Conservation (phyloP, 1,139 yeast genomes). For the Debaryomyces nepalensis region DNA sequence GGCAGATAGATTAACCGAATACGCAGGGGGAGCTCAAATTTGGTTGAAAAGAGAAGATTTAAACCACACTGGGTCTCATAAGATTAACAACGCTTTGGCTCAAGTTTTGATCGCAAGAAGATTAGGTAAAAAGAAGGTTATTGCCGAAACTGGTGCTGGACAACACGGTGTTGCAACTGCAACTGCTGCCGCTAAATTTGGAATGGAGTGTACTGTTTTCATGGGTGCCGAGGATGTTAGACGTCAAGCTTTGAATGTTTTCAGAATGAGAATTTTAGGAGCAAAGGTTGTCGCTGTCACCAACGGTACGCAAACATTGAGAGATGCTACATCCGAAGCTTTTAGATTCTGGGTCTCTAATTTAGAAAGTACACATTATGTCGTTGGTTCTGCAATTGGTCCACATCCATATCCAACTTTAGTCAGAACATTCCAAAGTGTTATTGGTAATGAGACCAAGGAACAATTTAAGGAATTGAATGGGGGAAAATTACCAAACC, state of each 20-base stretch:
- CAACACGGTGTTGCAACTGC: conserved; percentile 99
- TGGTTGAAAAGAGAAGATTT: conserved; percentile 98
- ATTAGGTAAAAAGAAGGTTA: conserved; percentile 85
- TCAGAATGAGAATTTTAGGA: conserved; percentile 95
- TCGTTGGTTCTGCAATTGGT: conserved; percentile 98
- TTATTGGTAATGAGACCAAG: conserved; percentile 93
- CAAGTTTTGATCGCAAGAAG: conserved; percentile 92
- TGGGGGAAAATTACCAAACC: conserved; percentile 84
- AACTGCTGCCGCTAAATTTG: conserved; percentile 98
- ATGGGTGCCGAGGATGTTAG: conserved; percentile 99
- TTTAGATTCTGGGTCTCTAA: conserved; percentile 94
- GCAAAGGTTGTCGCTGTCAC: conserved; percentile 93
- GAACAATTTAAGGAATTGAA: conserved; percentile 82
- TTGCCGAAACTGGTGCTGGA: conserved; percentile 99
- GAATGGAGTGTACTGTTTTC: conserved; percentile 90
- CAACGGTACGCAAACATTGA: conserved; percentile 91
- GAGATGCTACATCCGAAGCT: conserved; percentile 98
- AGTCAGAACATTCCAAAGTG: conserved; percentile 97
- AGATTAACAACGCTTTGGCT: conserved; percentile 94
- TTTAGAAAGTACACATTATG: conserved; percentile 83
- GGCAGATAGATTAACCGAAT: conserved; percentile 87
- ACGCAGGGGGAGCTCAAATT: conserved; percentile 95
- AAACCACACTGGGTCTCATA: conserved; percentile 98
- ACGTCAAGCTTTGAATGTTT: conserved; percentile 96
- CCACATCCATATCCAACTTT: conserved; percentile 99